phyloP scores from a whole-genome alignment of 2,329 filamentous ascomycete species.

The Grosmannia huntii region DNA sequence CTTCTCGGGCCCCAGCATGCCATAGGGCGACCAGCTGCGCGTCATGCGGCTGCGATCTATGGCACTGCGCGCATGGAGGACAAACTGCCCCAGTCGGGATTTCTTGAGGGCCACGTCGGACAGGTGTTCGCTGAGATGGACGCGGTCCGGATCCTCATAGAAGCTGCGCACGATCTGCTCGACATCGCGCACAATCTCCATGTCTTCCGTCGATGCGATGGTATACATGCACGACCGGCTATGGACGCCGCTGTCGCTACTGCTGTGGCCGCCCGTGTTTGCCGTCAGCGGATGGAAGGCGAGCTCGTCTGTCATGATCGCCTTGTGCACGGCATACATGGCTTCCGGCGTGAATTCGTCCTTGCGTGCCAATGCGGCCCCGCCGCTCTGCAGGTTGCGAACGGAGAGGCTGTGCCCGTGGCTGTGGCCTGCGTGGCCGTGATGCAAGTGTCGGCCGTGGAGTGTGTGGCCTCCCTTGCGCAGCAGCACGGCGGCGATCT shows the following conservation, averaged over 20 bases:
- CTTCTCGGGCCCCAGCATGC: conserved; percentile 26
- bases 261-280: conserved; percentile 19
- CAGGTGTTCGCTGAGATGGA: conserved; percentile 12
- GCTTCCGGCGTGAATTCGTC: conserved; percentile 31
- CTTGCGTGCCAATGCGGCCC: conserved; percentile 5
- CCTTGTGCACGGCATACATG: conserved; percentile 58
- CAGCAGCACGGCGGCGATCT: conserved; percentile 35
- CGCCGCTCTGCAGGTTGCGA: neutral
- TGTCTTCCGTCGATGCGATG: conserved; percentile 43
- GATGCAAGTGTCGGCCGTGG: neutral
- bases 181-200: conserved; percentile 36
- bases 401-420: neutral
- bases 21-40: conserved; percentile 36
- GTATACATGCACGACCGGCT: conserved; percentile 48
- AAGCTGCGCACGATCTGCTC: conserved; percentile 40
- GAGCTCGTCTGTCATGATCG: conserved; percentile 45
- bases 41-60: conserved; percentile 38
- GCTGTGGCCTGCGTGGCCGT: neutral
- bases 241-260: conserved; percentile 9
- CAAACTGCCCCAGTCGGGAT: conserved; percentile 29
- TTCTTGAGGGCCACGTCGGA: conserved; percentile 9
- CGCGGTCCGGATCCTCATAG: conserved; percentile 25
- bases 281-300: conserved; percentile 39
- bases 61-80: conserved; percentile 32
- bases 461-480: conserved; percentile 1